Conservation (phyloP, 2,329 filamentous ascomycete species). For the Arachnomyces sp. region DNA sequence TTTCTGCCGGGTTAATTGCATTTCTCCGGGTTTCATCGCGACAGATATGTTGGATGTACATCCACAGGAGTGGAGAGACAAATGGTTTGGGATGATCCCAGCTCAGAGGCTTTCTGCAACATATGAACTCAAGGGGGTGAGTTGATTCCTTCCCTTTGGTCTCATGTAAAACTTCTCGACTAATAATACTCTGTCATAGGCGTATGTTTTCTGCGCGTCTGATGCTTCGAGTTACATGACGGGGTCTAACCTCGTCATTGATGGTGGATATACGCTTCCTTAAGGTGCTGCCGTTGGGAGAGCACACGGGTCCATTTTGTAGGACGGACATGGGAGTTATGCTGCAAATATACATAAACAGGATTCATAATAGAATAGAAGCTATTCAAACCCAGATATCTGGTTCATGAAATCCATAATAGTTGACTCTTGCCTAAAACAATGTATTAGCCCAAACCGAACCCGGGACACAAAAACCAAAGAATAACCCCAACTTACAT, state of each 20-base stretch:
- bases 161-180: neutral
- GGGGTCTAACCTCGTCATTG: constrained; percentile 58
- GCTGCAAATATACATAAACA: too few relatives aligned
- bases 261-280: constrained; percentile 52
- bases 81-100: constrained; percentile 48
- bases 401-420: constrained; percentile 15
- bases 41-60: constrained; percentile 27
- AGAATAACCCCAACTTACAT: constrained; percentile 11
- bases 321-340: too few relatives aligned
- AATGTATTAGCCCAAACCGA: too few relatives aligned
- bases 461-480: too few relatives aligned
- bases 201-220: constrained; percentile 65
- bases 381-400: constrained; percentile 6
- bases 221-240: constrained; percentile 71
- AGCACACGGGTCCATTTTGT: too few relatives aligned
- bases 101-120: constrained; percentile 55
- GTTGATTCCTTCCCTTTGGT: too few relatives aligned
- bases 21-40: constrained; percentile 62
- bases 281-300: too few relatives aligned
- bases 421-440: constrained; percentile 11
- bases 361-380: neutral
- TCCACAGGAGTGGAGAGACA: constrained; percentile 34
- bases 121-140: constrained; percentile 59
- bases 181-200: constrained; percentile 16
- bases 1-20: constrained; percentile 60